phyloP scores from a whole-genome alignment of 2,329 filamentous ascomycete species.

The Apiospora saccharicola region DNA sequence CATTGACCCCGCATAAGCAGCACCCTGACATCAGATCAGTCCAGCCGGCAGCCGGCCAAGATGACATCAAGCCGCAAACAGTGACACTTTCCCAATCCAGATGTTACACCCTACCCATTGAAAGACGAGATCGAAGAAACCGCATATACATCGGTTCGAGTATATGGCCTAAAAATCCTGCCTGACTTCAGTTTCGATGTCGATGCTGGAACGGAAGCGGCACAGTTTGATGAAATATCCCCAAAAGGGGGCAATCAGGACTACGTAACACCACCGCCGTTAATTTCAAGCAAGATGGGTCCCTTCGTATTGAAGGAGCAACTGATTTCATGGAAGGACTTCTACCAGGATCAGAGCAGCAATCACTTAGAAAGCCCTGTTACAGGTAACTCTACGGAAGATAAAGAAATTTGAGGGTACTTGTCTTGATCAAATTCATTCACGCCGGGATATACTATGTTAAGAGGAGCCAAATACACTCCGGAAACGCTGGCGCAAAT shows the following conservation, averaged over 20 bases:
- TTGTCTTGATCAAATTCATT: not conserved
- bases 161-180: no score
- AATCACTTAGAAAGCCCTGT: not conserved
- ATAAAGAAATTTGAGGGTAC: not conserved
- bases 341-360: not conserved
- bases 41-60: not conserved
- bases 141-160: no score
- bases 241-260: not conserved
- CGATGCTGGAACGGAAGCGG: not conserved
- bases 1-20: slow-evolving; percentile 10
- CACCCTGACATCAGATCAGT: slow-evolving; percentile 6
- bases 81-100: not conserved
- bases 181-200: not conserved
- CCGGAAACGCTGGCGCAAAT: not conserved
- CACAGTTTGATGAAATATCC: not conserved
- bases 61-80: not conserved
- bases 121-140: no score
- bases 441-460: not conserved
- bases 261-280: not conserved
- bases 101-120: not conserved
- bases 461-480: not conserved
- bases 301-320: not conserved
- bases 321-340: not conserved
- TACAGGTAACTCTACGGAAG: not conserved
- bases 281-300: no score